These are phyloP conservation scores for Xerocomellus chrysenteron DNA, from an alignment of 768 basidiomycete genomes.

Conservation along the genomic window DNA sequence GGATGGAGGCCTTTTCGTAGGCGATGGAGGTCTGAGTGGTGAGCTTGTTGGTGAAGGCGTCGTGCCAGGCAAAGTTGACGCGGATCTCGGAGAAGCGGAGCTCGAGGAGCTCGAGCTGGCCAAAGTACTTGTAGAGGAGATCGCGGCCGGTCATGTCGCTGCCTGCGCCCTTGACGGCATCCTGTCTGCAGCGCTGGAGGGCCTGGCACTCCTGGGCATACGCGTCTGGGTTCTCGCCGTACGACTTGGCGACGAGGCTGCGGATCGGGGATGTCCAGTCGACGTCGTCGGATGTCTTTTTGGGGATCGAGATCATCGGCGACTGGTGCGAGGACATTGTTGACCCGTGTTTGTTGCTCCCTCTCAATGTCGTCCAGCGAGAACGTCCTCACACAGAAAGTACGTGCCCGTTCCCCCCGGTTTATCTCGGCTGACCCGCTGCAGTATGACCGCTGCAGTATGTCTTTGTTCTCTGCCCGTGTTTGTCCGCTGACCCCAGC, in stretches of 20 bases:
- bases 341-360: slow-evolving; percentile 24
- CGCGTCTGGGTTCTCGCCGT: slow-evolving; percentile 89
- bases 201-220: slow-evolving; percentile 82
- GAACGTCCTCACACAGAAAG: slow-evolving; percentile 89
- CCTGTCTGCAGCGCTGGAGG: slow-evolving; percentile 90
- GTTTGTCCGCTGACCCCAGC: not conserved
- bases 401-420: slow-evolving; percentile 25
- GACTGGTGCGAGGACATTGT: slow-evolving; percentile 77
- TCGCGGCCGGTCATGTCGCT: slow-evolving; percentile 95
- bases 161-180: slow-evolving; percentile 94
- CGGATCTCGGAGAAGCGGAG: slow-evolving; percentile 95
- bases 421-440: too few relatives aligned
- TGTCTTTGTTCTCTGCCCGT: slow-evolving; percentile 41
- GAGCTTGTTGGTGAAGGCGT: slow-evolving; percentile 93
- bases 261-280: slow-evolving; percentile 93
- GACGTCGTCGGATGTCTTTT: slow-evolving; percentile 93
- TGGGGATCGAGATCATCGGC: slow-evolving; percentile 89
- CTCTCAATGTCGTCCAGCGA: slow-evolving; percentile 70
- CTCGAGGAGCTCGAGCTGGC: slow-evolving; percentile 95
- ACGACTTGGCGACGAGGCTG: slow-evolving; percentile 83
- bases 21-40: slow-evolving; percentile 96
- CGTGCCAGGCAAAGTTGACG: slow-evolving; percentile 95
- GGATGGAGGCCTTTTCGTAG: slow-evolving; percentile 95
- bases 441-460: slow-evolving; percentile 85
- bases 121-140: slow-evolving; percentile 98